A percentile compares a stretch with the other conserved stretches of the same genome.
Conservation (phyloP, 208 protist species). For the Trypanosoma melophagium region DNA sequence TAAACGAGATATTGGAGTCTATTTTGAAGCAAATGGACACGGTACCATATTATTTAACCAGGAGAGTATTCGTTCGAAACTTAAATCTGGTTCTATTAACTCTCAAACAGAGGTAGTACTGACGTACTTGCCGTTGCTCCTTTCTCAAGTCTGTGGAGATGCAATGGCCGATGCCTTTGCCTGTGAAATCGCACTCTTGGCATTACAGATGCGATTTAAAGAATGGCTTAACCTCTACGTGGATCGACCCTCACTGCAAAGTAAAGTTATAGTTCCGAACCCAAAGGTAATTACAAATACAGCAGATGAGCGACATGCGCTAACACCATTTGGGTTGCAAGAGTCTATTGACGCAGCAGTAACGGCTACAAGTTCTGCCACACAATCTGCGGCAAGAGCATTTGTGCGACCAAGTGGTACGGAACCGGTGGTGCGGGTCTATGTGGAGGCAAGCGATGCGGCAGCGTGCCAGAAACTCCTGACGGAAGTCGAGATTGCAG, state of each 20-base stretch:
- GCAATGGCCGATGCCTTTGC: slow-evolving; percentile 80
- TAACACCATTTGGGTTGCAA: slow-evolving; percentile 75
- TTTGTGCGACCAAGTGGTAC: slow-evolving; percentile 95
- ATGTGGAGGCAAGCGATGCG: slow-evolving; percentile 62
- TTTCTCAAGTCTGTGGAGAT: slow-evolving; percentile 88
- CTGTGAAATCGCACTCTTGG: slow-evolving; percentile 60
- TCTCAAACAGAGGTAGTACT: slow-evolving; percentile 14
- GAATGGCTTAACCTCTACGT: slow-evolving; percentile 61
- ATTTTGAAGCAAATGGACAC: slow-evolving; percentile 97
- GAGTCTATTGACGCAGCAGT: slow-evolving; percentile 80
- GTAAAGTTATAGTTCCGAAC: slow-evolving; percentile 53
- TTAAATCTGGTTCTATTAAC: neutral
- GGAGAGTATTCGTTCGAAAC: slow-evolving; percentile 12
- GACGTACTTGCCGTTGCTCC: slow-evolving; percentile 33
- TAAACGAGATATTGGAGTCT: slow-evolving; percentile 90
- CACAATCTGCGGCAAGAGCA: slow-evolving; percentile 31
- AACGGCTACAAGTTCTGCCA: slow-evolving; percentile 6
- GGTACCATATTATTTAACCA: slow-evolving; percentile 90
- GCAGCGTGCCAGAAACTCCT: slow-evolving; percentile 40
- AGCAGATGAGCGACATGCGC: slow-evolving; percentile 52
- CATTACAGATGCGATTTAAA: slow-evolving; percentile 37
- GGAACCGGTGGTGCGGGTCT: slow-evolving; percentile 92
- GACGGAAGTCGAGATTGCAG: slow-evolving; percentile 34
- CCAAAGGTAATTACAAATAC: slow-evolving; percentile 72
- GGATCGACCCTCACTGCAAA: slow-evolving; percentile 57